Conservation (phyloP, 257 asterid genomes). For the Gynochthodes officinalis region DNA sequence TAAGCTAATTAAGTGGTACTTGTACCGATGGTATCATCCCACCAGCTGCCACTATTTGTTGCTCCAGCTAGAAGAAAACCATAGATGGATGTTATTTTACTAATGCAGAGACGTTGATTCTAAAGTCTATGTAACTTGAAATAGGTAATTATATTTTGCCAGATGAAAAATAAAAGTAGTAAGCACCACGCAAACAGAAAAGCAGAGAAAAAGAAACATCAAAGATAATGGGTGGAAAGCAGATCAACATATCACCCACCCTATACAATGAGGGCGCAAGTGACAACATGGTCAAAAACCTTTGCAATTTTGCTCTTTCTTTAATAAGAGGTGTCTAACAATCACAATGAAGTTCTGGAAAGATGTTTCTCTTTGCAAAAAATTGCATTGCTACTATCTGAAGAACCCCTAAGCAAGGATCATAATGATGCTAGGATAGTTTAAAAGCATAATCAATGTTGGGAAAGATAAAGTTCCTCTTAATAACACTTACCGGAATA, state of each 20-base stretch:
- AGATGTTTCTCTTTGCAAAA: too few species aligned
- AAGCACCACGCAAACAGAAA: too few species aligned
- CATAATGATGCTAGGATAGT: background rate
- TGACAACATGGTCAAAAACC: too few species aligned
- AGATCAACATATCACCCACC: too few species aligned
- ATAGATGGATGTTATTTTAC: background rate
- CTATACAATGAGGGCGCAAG: background rate
- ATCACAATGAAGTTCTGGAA: background rate
- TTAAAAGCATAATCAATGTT: background rate
- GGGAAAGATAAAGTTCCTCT: background rate
- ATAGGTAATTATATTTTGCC: background rate
- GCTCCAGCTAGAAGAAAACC: slow-evolving; percentile 59
- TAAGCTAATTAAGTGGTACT: slow-evolving; percentile 5
- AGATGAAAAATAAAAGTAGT: too few species aligned
- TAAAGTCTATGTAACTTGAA: background rate
- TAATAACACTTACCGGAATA: slow-evolving; percentile 24
- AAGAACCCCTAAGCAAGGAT: background rate
- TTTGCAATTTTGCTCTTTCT: background rate
- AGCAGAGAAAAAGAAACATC: too few species aligned
- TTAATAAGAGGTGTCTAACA: background rate
- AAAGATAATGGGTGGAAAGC: background rate
- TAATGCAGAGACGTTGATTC: background rate
- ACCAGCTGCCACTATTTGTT: slow-evolving; percentile 75
- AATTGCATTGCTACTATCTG: background rate
- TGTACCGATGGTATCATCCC: slow-evolving; percentile 50